Evolutionary conservation across 257 asterid genomes (phyloP).

Genomic region (Dorcoceras hygrometricum): DNA sequence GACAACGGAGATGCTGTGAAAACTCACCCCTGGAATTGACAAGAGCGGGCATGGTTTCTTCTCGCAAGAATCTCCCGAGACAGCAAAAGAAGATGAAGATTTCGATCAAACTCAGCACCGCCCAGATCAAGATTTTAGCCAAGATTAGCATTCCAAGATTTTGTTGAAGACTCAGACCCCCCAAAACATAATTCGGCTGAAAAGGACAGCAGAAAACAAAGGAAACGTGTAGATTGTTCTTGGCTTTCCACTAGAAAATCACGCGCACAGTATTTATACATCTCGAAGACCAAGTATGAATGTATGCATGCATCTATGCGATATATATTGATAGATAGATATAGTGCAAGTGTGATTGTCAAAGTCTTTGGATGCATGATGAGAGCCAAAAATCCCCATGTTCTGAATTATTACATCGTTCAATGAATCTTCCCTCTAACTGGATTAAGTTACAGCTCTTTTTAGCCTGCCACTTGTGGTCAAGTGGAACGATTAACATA

Average conservation of each 20-base stretch:
- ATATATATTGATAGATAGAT: too few relatives aligned
- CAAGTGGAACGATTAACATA: neutral
- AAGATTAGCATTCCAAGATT: constrained; percentile 51
- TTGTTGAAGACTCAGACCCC: neutral
- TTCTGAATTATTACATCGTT: neutral
- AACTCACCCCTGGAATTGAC: constrained; percentile 87
- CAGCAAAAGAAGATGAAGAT: constrained; percentile 43
- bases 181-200: neutral
- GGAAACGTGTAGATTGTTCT: neutral
- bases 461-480: neutral
- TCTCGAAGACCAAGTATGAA: neutral
- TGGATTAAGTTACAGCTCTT: neutral
- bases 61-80: constrained; percentile 47
- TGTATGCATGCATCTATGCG: neutral
- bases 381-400: neutral
- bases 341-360: neutral
- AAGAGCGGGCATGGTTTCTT: constrained; percentile 79
- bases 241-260: neutral
- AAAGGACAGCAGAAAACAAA: neutral
- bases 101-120: constrained; percentile 44
- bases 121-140: constrained; percentile 55
- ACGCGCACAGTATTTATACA: neutral
- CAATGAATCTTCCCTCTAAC: neutral
- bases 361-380: neutral
- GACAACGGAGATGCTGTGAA: constrained; percentile 7